Conservation (phyloP, 257 asterid genomes). For the Jasminum sambac region DNA sequence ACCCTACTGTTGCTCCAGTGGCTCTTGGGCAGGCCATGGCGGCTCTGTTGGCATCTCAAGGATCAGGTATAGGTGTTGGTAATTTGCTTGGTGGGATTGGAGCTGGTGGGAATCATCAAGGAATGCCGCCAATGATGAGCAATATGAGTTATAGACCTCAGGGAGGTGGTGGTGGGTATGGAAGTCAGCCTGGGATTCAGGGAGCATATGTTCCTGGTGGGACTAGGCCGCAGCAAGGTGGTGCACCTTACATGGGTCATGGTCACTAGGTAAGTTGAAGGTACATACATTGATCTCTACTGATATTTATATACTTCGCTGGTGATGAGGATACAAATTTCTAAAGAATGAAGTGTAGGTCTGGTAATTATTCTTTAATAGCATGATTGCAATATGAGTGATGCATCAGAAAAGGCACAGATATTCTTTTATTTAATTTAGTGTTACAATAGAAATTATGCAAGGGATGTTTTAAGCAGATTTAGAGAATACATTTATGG, state of each 20-base stretch:
- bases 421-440: neutral
- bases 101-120: constrained; percentile 64
- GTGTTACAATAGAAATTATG: neutral
- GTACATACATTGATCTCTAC: constrained; percentile 14
- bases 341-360: neutral
- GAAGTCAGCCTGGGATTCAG: constrained; percentile 73
- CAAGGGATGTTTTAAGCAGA: neutral
- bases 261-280: constrained; percentile 72
- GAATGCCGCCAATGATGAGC: constrained; percentile 62
- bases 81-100: constrained; percentile 89
- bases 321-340: constrained; percentile 1
- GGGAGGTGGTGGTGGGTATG: constrained; percentile 62
- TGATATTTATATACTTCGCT: constrained; percentile 1
- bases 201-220: constrained; percentile 82
- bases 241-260: constrained; percentile 84
- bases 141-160: constrained; percentile 75
- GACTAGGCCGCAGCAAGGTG: constrained; percentile 84
- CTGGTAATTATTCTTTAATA: neutral
- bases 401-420: neutral
- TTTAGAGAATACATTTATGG: neutral
- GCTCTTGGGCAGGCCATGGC: constrained; percentile 95
- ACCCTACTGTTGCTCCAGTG: constrained; percentile 69
- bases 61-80: constrained; percentile 82
- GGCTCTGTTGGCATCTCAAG: constrained; percentile 77
- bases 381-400: neutral